A percentile compares a stretch with the other conserved stretches of the same genome.
Evolutionary conservation across 2,329 filamentous ascomycete genomes (phyloP).

Genomic region (Dryadomyces quercus-mongolicae): DNA sequence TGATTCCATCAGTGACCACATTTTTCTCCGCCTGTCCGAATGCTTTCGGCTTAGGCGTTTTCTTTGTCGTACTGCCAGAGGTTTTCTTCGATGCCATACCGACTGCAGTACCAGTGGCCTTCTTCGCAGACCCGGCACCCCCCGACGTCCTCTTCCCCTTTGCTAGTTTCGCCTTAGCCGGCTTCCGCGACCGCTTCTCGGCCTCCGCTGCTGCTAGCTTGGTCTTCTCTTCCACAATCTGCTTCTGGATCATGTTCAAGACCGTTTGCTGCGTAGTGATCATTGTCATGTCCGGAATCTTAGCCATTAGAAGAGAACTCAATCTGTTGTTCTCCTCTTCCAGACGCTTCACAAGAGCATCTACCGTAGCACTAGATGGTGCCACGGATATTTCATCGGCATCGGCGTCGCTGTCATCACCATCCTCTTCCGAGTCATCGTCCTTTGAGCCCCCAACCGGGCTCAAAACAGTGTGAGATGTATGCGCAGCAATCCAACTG

Average conservation of each 20-base stretch:
- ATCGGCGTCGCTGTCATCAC: constrained; percentile 52
- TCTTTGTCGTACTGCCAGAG: constrained; percentile 24
- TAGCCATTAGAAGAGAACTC: constrained; percentile 37
- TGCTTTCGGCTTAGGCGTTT: constrained; percentile 40
- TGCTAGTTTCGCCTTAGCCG: constrained; percentile 36
- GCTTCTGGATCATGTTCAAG: constrained; percentile 53
- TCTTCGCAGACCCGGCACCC: constrained; percentile 9
- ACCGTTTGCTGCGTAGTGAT: constrained; percentile 48
- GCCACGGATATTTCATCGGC: constrained; percentile 41
- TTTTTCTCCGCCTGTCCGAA: constrained; percentile 78
- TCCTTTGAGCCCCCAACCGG: constrained; percentile 46
- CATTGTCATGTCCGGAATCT: constrained; percentile 37
- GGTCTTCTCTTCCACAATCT: constrained; percentile 61
- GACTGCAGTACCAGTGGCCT: constrained; percentile 7
- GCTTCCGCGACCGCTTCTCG: constrained; percentile 47
- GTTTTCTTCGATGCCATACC: constrained; percentile 21
- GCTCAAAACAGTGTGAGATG: constrained; percentile 3
- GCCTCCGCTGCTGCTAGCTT: constrained; percentile 40
- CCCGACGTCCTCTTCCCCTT: constrained; percentile 36
- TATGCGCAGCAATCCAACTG: constrained; percentile 64
- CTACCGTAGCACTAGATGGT: constrained; percentile 32
- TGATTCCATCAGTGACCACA: constrained; percentile 76
- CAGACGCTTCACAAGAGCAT: constrained; percentile 38
- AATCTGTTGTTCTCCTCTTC: constrained; percentile 46
- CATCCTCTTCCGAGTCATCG: constrained; percentile 63